Conservation (phyloP, 768 basidiomycete genomes). For the Austroboletus eburneus region DNA sequence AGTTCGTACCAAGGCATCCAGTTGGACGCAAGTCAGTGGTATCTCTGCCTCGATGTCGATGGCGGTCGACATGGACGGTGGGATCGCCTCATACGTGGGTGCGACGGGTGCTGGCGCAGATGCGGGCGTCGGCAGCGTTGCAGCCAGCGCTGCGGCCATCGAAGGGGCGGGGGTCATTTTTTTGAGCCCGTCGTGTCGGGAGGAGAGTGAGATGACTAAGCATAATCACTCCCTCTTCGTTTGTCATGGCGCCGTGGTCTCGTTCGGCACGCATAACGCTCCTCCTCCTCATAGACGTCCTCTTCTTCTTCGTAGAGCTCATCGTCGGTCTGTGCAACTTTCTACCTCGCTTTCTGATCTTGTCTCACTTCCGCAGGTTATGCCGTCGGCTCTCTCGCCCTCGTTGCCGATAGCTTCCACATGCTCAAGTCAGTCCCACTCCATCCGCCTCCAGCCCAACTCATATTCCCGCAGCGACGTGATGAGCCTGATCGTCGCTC, state of each 20-base stretch:
- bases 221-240: background rate
- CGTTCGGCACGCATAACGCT: constrained; percentile 72
- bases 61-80: constrained; percentile 87
- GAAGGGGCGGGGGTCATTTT: constrained; percentile 70
- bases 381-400: constrained; percentile 92
- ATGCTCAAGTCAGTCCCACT: constrained; percentile 83
- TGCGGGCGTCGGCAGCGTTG: constrained; percentile 63
- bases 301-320: constrained; percentile 87
- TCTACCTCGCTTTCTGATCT: constrained; percentile 4
- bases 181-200: background rate
- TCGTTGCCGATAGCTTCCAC: constrained; percentile 96
- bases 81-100: constrained; percentile 80
- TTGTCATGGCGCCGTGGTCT: constrained; percentile 47
- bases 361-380: constrained; percentile 54
- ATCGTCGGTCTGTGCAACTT: constrained; percentile 54
- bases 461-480: constrained; percentile 68
- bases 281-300: constrained; percentile 76
- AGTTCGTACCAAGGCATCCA: constrained; percentile 80
- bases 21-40: constrained; percentile 69
- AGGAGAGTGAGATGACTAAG: constrained; percentile 21
- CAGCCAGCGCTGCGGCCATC: constrained; percentile 91
- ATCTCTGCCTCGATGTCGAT: constrained; percentile 94
- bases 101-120: constrained; percentile 57
- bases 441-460: constrained; percentile 3
- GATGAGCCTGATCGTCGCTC: constrained; percentile 89